Evolutionary conservation across 257 asterid species (phyloP).

Genomic region (Mitragyna speciosa): DNA sequence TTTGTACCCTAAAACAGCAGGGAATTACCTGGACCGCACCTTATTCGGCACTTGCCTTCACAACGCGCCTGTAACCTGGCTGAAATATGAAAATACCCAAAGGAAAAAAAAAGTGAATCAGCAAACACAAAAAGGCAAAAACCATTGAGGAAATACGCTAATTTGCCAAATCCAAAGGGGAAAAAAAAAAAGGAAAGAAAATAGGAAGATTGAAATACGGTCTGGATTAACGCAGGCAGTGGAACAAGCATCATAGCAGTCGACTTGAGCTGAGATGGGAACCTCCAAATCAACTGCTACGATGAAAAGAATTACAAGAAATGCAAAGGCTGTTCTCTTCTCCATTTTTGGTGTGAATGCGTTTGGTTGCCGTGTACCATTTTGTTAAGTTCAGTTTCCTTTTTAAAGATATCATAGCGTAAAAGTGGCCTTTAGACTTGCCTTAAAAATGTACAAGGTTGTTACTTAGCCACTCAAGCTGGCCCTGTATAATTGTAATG

Average conservation of each 20-base stretch:
- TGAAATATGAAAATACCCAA: conserved; percentile 14
- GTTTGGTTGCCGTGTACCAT: not conserved
- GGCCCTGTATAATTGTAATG: not conserved
- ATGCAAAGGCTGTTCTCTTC: conserved; percentile 31
- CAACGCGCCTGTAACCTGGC: conserved; percentile 39
- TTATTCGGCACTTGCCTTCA: conserved; percentile 43
- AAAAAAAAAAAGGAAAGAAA: not conserved
- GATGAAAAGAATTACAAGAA: conserved; percentile 31
- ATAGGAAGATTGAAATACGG: conserved; percentile 17
- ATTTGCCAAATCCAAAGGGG: not conserved
- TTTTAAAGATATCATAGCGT: not conserved
- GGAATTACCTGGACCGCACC: conserved; percentile 47
- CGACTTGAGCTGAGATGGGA: conserved; percentile 33
- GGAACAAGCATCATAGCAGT: conserved; percentile 47
- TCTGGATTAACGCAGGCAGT: conserved; percentile 42
- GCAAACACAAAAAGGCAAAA: not conserved
- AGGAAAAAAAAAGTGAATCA: not conserved
- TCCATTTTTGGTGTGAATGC: conserved; percentile 17
- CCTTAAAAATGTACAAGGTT: not conserved
- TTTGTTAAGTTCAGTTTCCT: not conserved
- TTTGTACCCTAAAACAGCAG: not conserved
- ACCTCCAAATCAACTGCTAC: conserved; percentile 34
- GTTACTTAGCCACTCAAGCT: not conserved
- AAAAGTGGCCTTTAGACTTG: conserved; percentile 22
- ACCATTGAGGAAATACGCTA: not conserved